Evolutionary conservation across 306 rosid species (phyloP), one percentile per base, ranked within the genome.

Genomic region (Vigna mungo): DNA sequence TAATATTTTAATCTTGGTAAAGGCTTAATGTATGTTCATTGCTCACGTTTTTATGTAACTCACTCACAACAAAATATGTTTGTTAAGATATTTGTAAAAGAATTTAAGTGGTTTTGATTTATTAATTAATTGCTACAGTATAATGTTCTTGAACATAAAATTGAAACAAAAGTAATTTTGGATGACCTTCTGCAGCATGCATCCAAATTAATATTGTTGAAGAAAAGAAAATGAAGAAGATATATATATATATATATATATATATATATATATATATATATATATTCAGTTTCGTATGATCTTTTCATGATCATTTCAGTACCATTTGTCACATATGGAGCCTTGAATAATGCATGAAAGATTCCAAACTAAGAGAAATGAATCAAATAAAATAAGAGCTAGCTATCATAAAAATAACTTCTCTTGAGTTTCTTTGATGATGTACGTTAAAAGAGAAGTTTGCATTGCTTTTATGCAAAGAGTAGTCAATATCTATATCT

Each of bases 391-490:
- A 30, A 82, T 36, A 12, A 69, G 72, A 15, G 30, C 41, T 23
- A 61, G 43, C 37, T 34, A 76, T 51, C 43, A 74, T 11, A 5
- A 18, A 36, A 32, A 59, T 30, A 56, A 27, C 34, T 51, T 75
- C 60, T 71, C 77, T 81, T 73, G 30, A 41, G 20, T 39, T 80
- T 67, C 78, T 80, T 74, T 81, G 79, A 71, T 68, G 72, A 68
- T 78, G 55, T 72, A 78, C n/a, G 87, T 44, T 63, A 76, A 59
- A 49, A 25, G 79, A 62, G 82, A 85, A 75, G 85, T 47, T 44
- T 77, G 74, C 82, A 58, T 69, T 80, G 46, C 68, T 76, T 82
- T 68, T 77, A 78, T 80, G 75, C 71, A 79, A 75, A 81, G 69
- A 68, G 81, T 10, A 39, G 46, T 46, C 37, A 68, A 53, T 79